phyloP scores from a whole-genome alignment of 2,329 filamentous ascomycete species.

The Peltaster fructicola region DNA sequence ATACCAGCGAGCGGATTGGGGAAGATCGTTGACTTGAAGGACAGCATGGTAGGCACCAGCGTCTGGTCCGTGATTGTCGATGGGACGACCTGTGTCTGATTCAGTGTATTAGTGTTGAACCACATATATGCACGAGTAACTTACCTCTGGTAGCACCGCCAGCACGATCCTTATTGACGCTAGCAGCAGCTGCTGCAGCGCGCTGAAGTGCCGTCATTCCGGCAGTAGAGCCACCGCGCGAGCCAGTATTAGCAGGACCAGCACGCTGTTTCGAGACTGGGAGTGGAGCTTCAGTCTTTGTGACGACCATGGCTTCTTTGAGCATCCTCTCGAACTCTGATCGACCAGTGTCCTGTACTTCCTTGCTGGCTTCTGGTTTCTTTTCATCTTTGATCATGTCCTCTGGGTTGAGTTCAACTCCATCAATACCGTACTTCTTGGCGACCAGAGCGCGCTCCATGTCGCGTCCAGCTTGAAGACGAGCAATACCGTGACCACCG shows the following conservation, averaged over 20 bases:
- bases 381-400: constrained; percentile 45
- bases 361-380: constrained; percentile 12
- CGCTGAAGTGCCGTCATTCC: too few relatives aligned
- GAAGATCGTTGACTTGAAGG: constrained; percentile 97
- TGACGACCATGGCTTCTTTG: constrained; percentile 54
- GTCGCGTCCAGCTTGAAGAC: constrained; percentile 79
- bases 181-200: constrained; percentile 80
- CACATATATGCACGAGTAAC: constrained; percentile 1
- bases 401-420: constrained; percentile 65
- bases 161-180: constrained; percentile 79
- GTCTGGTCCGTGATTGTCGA: constrained; percentile 96
- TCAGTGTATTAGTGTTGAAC: constrained; percentile 1
- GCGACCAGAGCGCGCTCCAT: constrained; percentile 71
- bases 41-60: constrained; percentile 94
- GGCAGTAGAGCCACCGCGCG: too few relatives aligned
- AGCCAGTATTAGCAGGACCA: constrained; percentile 47
- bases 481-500: constrained; percentile 84
- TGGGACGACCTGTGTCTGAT: constrained; percentile 53
- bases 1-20: constrained; percentile 94
- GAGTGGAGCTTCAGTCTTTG: constrained; percentile 47
- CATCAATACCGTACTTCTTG: constrained; percentile 66
- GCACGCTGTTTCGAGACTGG: constrained; percentile 16
- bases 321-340: constrained; percentile 21
- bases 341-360: constrained; percentile 1
- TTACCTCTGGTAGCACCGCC: constrained; percentile 66